Evolutionary conservation across 805 yeast genomes (phyloP), one percentile per base, ranked within the genome.

Genomic region (Wickerhamomyces chaumierensis): DNA sequence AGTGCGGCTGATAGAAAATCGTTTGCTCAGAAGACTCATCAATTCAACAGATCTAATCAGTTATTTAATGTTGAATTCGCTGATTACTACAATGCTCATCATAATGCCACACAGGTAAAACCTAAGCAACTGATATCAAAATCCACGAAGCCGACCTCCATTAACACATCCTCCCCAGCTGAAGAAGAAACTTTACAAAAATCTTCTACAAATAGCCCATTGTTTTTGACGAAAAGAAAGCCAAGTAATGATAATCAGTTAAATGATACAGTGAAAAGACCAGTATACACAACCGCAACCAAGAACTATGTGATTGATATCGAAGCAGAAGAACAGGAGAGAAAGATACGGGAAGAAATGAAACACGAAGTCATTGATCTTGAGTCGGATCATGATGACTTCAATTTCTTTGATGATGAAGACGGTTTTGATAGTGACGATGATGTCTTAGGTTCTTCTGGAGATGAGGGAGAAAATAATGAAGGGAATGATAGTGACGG

Each of bases 61-160:
- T 58, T 71, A 35, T 90, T 88, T 53, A 51, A 48, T 18, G 52
- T 58, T 40, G 70, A 76, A 12, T 90, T 88, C 54, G 83, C 90
- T 41, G 48, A 49, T 19, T 39, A 43, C 16, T 20, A 40, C 18
- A 11, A 33, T 36, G n/a, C n/a, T n/a, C n/a, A n/a, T n/a, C n/a
- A n/a, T n/a, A n/a, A n/a, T n/a, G n/a, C n/a, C n/a, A n/a, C n/a
- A n/a, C n/a, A n/a, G n/a, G n/a, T n/a, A n/a, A n/a, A n/a, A n/a
- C n/a, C n/a, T n/a, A n/a, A n/a, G n/a, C n/a, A n/a, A n/a, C n/a
- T n/a, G n/a, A n/a, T n/a, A n/a, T n/a, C n/a, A n/a, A n/a, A n/a
- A n/a, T n/a, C n/a, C n/a, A n/a, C n/a, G n/a, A n/a, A n/a, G n/a
- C n/a, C n/a, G n/a, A n/a, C n/a, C n/a, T n/a, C n/a, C n/a, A n/a